Evolutionary conservation across 805 yeast species (phyloP), one percentile per base, ranked within the genome.

Genomic region (Scheffersomyces amazonensis): DNA sequence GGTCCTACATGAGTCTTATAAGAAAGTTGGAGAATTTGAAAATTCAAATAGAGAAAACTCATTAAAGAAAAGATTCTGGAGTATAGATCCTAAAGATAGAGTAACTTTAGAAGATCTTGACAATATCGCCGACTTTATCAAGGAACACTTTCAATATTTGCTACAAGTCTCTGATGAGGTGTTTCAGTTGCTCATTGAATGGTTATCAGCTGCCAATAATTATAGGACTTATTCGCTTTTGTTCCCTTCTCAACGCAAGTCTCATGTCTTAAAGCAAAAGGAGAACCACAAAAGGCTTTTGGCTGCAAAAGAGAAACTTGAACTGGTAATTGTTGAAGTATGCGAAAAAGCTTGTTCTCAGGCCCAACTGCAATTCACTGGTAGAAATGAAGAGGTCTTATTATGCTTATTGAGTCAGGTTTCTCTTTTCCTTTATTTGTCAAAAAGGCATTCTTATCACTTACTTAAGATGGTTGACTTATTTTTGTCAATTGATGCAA

Each of bases 121-220:
- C 39, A 16, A 35, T 12, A 50, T 60, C 8, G 50, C 61, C 16
- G 42, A 40, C 2, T 36, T 51, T n/a, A 46, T 64, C 4, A 39
- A 42, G 11, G 42, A 40, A 6, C 38, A 49, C 12, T 58, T 54
- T 31, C 25, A 27, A 2, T 43, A 53, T 6, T 40, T 49, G 7
- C 24, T 58, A 9, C 49, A 44, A 8, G 38, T 48, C 2, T 41
- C 50, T 3, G 42, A 51, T 17, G 36, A 18, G 1, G 60, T 50
- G 2, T 28, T 62, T 5, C 47, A 29, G 6, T 45, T 44, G 1
- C 35, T 53, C 2, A 34, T 42, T 7, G 43, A 42, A 8, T 64
- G 69, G 69, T 32, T 64, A 3, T 33, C 33, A 5, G 53, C 52
- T 28, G 62, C 68, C 2, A 62, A 64, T 40, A 46, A 49, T 2